Base-by-base conservation (phyloP, 2,329 filamentous ascomycete species). In the Botryosphaeria dothidea region DNA sequence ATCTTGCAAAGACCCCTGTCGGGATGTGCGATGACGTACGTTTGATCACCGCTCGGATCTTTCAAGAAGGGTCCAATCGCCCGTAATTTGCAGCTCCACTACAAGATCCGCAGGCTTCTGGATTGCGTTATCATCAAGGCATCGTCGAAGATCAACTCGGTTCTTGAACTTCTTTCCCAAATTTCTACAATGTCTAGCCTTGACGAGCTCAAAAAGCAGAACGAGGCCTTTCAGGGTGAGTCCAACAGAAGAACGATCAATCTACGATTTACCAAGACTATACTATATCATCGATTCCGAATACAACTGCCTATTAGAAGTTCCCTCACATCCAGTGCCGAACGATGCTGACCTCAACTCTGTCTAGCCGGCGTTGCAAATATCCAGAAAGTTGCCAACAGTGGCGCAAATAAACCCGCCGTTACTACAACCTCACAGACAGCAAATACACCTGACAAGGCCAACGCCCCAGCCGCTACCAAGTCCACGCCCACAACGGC, bases 151-250 rank as follows among this genome's bases (percentile, higher is more conserved):
- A 4, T 17, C 51, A 38, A 9, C 19, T 41, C 15, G 9, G 6
- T 11, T 45, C 15, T 9, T 31, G 15, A 6, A 31, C 7, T n/a
- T 2, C 3, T 9, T 29, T 3, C 27, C 21, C 1, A 34, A 19
- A 17, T 9, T 17, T 17, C 36, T 23, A 66, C 27, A 52, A 69
- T 69, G 67, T 66, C 68, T 23, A 46, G 66, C 9, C 62, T 79
- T 25, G 73, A 77, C 34, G 71, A 78, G 11, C 69, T 80, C 54
- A 80, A 80, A 71, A 73, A 79, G 69, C 78, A 80, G 68, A 78
- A 78, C 64, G 74, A 72, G 66, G 75, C 74, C 21, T 73, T 80
- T 38, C 74, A 80, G 72, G 73, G 79, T 80, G 70, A 65, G 76
- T 41, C 38, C 38, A 41, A 68, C 48, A 25, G 19, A 25, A 34